phyloP scores from a whole-genome alignment of 73 alveolate genomes.

The Tetrahymena thermophila region DNA sequence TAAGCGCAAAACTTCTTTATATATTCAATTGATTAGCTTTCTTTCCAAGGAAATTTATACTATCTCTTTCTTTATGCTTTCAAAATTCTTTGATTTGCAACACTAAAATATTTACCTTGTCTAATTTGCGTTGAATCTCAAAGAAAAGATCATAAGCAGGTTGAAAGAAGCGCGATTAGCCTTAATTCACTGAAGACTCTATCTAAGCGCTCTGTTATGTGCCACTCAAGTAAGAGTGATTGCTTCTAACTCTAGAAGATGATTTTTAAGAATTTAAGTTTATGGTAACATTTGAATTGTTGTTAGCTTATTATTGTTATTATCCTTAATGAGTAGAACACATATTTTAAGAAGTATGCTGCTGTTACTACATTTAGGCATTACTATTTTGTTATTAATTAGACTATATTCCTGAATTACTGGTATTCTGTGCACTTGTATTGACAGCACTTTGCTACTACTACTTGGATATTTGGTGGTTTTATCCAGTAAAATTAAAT shows the following conservation, averaged over 20 bases:
- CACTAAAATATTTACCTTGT: not conserved
- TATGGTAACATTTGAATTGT: not conserved
- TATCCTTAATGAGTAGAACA: not conserved
- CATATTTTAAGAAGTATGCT: not conserved
- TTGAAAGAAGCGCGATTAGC: not conserved
- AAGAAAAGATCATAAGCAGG: conserved; percentile 1
- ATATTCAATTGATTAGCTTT: not conserved
- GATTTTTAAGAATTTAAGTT: not conserved
- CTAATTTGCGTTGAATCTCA: not conserved
- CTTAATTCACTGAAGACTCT: not conserved
- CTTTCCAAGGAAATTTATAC: not conserved
- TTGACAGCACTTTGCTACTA: not conserved
- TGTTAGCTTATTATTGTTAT: not conserved
- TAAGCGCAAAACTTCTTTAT: not conserved
- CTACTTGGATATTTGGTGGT: not conserved
- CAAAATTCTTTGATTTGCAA: not conserved
- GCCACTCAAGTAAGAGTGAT: not conserved
- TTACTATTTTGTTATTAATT: not conserved
- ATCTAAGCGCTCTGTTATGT: not conserved
- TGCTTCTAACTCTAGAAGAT: not conserved
- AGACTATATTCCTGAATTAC: not conserved
- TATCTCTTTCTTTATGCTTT: not conserved
- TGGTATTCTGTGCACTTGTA: not conserved
- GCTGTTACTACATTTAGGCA: not conserved
- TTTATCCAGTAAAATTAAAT: not conserved